A percentile compares a stretch with the other conserved stretches of the same genome.
Evolutionary conservation across 2,329 filamentous ascomycete species (phyloP).

Genomic region (Tolypocladium pustulatum): DNA sequence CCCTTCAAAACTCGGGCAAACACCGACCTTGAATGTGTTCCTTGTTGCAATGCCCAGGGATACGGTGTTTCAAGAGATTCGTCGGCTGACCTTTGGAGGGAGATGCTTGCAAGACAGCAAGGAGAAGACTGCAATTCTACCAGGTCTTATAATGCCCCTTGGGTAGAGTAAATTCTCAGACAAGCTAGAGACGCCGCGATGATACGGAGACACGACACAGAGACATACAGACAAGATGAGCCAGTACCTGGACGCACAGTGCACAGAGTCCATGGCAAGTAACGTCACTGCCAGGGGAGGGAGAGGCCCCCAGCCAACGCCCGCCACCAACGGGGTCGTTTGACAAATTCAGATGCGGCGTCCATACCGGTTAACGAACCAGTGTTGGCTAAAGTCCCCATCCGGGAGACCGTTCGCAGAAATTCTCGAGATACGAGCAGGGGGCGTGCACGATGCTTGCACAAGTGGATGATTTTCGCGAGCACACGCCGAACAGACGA

Average conservation of each 20-base stretch:
- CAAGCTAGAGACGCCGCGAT: not conserved
- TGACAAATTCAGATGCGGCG: not conserved
- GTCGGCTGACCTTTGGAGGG: not conserved
- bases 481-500: not conserved
- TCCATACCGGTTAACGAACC: not conserved
- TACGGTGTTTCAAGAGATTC: not conserved
- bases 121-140: not conserved
- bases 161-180: not conserved
- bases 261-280: slow-evolving; percentile 1
- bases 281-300: not conserved
- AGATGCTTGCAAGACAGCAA: not conserved
- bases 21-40: not conserved
- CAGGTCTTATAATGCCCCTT: not conserved
- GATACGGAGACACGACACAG: not conserved
- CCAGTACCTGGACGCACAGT: not conserved
- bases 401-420: not conserved
- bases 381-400: not conserved
- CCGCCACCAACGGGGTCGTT: not conserved
- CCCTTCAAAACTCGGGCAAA: not conserved
- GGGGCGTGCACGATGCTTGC: not conserved
- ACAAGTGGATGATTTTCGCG: not conserved
- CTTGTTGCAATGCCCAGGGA: not conserved
- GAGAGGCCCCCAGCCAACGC: not conserved
- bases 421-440: not conserved
- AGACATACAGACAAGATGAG: not conserved